phyloP scores from a whole-genome alignment of 2,329 filamentous ascomycete genomes.

The Fusarium robinianum region DNA sequence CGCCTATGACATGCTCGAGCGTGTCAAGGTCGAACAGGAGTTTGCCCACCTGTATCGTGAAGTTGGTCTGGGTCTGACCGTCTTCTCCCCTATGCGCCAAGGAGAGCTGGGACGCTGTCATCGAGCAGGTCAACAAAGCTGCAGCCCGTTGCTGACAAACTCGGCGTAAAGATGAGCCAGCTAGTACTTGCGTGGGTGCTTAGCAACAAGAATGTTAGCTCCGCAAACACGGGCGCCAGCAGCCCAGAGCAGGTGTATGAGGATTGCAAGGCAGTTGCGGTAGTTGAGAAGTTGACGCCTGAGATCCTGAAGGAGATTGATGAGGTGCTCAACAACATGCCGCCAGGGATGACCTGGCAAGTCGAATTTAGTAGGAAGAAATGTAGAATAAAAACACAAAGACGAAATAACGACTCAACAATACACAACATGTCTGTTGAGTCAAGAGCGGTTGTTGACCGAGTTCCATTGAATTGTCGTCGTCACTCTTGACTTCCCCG shows the following conservation, averaged over 20 bases:
- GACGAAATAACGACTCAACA: neutral
- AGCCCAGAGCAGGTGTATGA: conserved; percentile 63
- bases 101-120: conserved; percentile 58
- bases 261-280: conserved; percentile 58
- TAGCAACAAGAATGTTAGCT: conserved; percentile 64
- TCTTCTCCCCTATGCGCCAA: conserved; percentile 62
- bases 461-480: too few species aligned
- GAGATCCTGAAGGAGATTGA: conserved; percentile 66
- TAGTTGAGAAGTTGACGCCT: conserved; percentile 60
- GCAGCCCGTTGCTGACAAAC: conserved; percentile 65
- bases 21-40: conserved; percentile 67
- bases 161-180: conserved; percentile 61
- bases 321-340: conserved; percentile 62
- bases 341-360: conserved; percentile 47
- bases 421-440: neutral
- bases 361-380: conserved; percentile 30
- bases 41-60: conserved; percentile 64
- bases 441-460: neutral
- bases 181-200: conserved; percentile 67
- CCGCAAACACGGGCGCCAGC: conserved; percentile 65
- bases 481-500: too few species aligned
- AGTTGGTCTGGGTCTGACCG: conserved; percentile 63
- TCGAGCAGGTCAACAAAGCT: conserved; percentile 65
- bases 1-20: conserved; percentile 65
- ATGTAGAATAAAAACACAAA: neutral